Evolutionary conservation across 192 early-diverging fungal genomes (phyloP).

Genomic region (Geranomyces variabilis): DNA sequence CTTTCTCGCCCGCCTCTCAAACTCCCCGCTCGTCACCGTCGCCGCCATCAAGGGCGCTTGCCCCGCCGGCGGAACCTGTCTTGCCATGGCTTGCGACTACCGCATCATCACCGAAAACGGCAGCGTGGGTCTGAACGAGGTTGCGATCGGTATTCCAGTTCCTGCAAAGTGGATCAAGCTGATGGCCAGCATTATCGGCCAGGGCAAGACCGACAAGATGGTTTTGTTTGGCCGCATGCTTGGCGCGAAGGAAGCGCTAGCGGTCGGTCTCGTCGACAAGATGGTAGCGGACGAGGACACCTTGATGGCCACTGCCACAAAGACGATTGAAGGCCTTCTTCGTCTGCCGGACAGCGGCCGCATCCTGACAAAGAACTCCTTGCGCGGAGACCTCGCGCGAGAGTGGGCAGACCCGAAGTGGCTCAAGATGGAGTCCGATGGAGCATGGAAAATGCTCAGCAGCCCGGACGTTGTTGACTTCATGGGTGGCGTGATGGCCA

Average conservation of each 20-base stretch:
- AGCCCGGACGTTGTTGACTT: slow-evolving; percentile 33
- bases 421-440: slow-evolving; percentile 38
- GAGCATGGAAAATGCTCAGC: slow-evolving; percentile 41
- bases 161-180: slow-evolving; percentile 49
- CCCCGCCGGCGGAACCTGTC: slow-evolving; percentile 49
- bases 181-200: slow-evolving; percentile 40
- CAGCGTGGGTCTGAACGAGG: slow-evolving; percentile 41
- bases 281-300: slow-evolving; percentile 40
- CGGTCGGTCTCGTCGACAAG: slow-evolving; percentile 48
- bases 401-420: slow-evolving; percentile 32
- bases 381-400: slow-evolving; percentile 35
- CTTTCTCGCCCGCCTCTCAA: slow-evolving; percentile 44
- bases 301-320: slow-evolving; percentile 37
- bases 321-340: slow-evolving; percentile 33
- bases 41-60: slow-evolving; percentile 49
- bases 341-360: slow-evolving; percentile 46
- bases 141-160: slow-evolving; percentile 48
- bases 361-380: slow-evolving; percentile 35
- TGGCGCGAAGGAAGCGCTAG: slow-evolving; percentile 39
- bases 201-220: slow-evolving; percentile 40
- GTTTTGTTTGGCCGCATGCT: slow-evolving; percentile 38
- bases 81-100: slow-evolving; percentile 49
- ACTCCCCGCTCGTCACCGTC: slow-evolving; percentile 41
- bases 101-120: slow-evolving; percentile 41
- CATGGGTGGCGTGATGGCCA: slow-evolving; percentile 40